Evolutionary conservation across 139 green algal species (phyloP), one percentile per base, ranked within the genome.

Genomic region (Tetradesmus obliquus): DNA sequence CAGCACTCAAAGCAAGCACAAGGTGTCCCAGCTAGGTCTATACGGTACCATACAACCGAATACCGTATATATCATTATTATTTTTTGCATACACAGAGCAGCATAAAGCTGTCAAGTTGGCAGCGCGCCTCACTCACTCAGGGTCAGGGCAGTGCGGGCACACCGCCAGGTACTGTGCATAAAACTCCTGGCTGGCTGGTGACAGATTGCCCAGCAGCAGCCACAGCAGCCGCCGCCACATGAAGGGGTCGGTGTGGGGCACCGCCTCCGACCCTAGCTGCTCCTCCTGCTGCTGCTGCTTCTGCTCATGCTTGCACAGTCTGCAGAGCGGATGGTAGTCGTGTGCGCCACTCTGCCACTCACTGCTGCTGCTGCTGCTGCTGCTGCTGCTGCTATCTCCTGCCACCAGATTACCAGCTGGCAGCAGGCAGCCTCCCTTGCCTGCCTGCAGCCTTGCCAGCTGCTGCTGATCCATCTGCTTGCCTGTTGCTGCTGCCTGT

Each of bases 211-310:
- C 84, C 84, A 89, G 45, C 84, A 89, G 62, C 62, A 82, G 84
- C 84, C 84, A 89, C 84, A 89, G 12, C 84, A 89, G 84, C 13
- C 84, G 84, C 7, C 84, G 84, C 84, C 84, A 89, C 84, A 89
- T 51, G 62, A 89, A 89, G n/a, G 60, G 84, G 71, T 89, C 62
- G 54, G 6, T 17, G 32, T 45, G 62, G 0, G 84, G 6, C 62
- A 89, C 84, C 7, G 84, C 15, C 15, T 76, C 66, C n/a, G 57
- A 66, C 82, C 72, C 55, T 55, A 74, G 82, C 83, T 58, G 60
- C 84, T 81, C 62, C 84, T 82, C 22, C 82, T 81, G 84, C 62
- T 45, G 62, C 62, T 89, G 10, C 60, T 62, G 9, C 57, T 66
- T 6, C 53, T 71, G 82, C 54, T 87, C 82, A 20, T 72, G 20